Conservation (phyloP, 345 rosid species). For the Hirschfeldia incana region DNA sequence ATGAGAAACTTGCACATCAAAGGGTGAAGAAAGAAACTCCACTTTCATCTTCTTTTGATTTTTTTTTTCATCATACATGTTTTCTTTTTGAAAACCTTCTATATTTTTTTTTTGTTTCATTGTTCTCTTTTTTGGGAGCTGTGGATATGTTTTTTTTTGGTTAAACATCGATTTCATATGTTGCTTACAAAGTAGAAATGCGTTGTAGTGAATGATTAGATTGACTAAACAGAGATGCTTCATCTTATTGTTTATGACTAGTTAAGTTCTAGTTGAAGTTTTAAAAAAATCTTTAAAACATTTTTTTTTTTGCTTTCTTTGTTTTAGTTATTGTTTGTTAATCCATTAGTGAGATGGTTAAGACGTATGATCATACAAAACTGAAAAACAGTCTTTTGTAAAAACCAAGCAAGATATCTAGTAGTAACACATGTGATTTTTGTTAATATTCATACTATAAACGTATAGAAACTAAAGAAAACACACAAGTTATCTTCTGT, state of each 20-base stretch:
- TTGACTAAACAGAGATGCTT: conserved; percentile 23
- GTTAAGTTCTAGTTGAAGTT: not conserved
- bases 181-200: conserved; percentile 12
- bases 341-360: no score
- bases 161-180: conserved; percentile 27
- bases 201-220: conserved; percentile 4
- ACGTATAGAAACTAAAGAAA: not conserved
- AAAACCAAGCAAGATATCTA: no score
- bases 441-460: not conserved
- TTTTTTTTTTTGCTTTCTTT: no score
- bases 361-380: not conserved
- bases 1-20: conserved; percentile 37
- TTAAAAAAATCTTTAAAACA: not conserved
- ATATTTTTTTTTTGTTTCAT: not conserved
- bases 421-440: no score
- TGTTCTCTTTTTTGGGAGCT: conserved; percentile 10
- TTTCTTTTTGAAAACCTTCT: conserved; percentile 17
- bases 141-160: conserved; percentile 24
- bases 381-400: not conserved
- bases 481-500: not conserved
- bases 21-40: conserved; percentile 28
- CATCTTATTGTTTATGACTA: not conserved
- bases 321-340: no score
- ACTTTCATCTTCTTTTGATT: not conserved
- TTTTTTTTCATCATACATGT: not conserved